Evolutionary conservation across 2,329 filamentous ascomycete species (phyloP), one percentile per base, ranked within the genome.

Genomic region (Westerdykella sp.): DNA sequence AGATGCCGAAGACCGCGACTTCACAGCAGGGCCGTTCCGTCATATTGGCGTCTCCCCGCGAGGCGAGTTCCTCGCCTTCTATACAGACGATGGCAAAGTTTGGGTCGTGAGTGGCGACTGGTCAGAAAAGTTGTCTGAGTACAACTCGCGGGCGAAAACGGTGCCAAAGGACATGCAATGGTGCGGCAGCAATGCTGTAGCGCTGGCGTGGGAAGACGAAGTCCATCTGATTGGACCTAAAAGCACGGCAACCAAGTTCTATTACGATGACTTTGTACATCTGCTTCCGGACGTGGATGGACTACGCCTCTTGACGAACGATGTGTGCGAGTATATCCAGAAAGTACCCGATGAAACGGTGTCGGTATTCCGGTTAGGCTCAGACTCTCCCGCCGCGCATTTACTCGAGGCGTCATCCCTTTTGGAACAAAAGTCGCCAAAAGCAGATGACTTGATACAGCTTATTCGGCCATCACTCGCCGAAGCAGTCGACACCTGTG

Each of bases 131-230:
- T 74, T 95, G 49, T 91, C 89, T 62, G 90, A 97, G 68, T 91
- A 97, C 62, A 83, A 95, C 58, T 91, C 90, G 1, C 83, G 83
- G 53, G 90, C 87, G 9, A 85, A 84, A 64, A 95, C 88, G 5
- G 77, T 84, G 1, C 93, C 93, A 3, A 85, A 87, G 56, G 87
- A 93, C 50, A 77, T 98, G 48, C 84, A 93, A 57, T 98, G 93
- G 93, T 98, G 93, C 65, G 93, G 93, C 5, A 91, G 93, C 57
- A 91, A 97, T 66, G 88, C 90, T 12, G 85, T 93, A 3, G 80
- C 95, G 22, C 81, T 98, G 56, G 90, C 90, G 0, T 98, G 93
- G 93, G 93, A 97, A 61, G 93, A 98, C 60, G 93, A 98, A 66
- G 84, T 98, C 4, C 93, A 96, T 60, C 77, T 98, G 22, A 85